Evolutionary conservation across 805 yeast species (phyloP).

Genomic region (Candida nonsorbophila): DNA sequence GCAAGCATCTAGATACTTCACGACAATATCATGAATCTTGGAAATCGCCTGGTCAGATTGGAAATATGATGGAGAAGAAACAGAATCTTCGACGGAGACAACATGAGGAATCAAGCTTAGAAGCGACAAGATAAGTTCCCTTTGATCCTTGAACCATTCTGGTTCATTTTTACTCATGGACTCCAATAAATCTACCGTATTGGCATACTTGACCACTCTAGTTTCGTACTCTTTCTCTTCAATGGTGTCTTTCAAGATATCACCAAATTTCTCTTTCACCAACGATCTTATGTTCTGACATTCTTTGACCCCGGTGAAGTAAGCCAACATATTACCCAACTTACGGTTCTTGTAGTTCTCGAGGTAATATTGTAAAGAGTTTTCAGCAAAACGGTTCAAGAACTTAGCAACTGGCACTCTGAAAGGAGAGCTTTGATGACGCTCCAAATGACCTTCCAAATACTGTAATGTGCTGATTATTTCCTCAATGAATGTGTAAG

Average conservation of each 20-base stretch:
- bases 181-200: conserved; percentile 59
- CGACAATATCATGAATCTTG: conserved; percentile 46
- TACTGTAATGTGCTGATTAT: conserved; percentile 69
- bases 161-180: conserved; percentile 46
- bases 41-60: conserved; percentile 67
- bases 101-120: conserved; percentile 24
- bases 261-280: conserved; percentile 48
- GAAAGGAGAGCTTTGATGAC: conserved; percentile 85
- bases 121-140: conserved; percentile 38
- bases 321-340: conserved; percentile 62
- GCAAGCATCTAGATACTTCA: conserved; percentile 20
- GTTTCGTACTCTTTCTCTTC: conserved; percentile 48
- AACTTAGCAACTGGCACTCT: conserved; percentile 86
- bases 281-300: conserved; percentile 53
- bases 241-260: conserved; percentile 42
- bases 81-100: conserved; percentile 30
- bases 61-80: conserved; percentile 59
- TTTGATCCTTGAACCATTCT: conserved; percentile 57
- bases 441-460: conserved; percentile 76
- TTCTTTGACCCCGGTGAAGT: conserved; percentile 51
- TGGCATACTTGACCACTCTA: conserved; percentile 63
- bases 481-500: conserved; percentile 87
- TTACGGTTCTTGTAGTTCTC: conserved; percentile 60
- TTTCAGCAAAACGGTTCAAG: conserved; percentile 73
- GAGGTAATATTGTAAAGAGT: conserved; percentile 65